Evolutionary conservation across 306 rosid genomes (phyloP).

Genomic region (Cyamopsis tetragonoloba): DNA sequence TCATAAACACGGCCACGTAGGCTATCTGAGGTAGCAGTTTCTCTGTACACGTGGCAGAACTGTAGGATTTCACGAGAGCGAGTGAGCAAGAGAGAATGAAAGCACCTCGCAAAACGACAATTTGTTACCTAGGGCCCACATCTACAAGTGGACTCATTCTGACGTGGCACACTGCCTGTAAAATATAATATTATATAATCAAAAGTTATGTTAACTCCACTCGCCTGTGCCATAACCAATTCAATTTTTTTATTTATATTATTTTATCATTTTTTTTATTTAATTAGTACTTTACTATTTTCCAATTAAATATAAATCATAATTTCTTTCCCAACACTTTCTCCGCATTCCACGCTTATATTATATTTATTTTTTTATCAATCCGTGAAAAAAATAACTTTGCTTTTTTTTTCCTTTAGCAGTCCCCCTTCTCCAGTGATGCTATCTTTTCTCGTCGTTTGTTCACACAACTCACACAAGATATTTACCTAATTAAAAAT

Average conservation of each 20-base stretch:
- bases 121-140: conserved; percentile 25
- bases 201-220: conserved; percentile 24
- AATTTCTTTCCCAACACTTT: background rate
- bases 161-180: conserved; percentile 52
- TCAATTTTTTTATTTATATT: background rate
- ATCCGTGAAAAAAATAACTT: background rate
- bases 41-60: conserved; percentile 31
- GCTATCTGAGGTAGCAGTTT: conserved; percentile 29
- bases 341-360: conserved; percentile 26
- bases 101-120: conserved; percentile 45
- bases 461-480: conserved; percentile 21
- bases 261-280: background rate
- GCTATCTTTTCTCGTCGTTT: background rate
- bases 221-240: conserved; percentile 12
- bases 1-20: conserved; percentile 34
- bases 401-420: conserved; percentile 28
- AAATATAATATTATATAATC: background rate
- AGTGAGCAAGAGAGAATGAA: conserved; percentile 32
- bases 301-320: background rate
- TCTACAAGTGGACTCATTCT: conserved; percentile 23
- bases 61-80: conserved; percentile 30
- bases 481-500: conserved; percentile 35
- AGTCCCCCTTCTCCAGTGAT: background rate
- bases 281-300: too few relatives aligned
- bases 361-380: background rate